Conservation (phyloP, 2,329 filamentous ascomycete species). For the Trichoderma semiorbis region DNA sequence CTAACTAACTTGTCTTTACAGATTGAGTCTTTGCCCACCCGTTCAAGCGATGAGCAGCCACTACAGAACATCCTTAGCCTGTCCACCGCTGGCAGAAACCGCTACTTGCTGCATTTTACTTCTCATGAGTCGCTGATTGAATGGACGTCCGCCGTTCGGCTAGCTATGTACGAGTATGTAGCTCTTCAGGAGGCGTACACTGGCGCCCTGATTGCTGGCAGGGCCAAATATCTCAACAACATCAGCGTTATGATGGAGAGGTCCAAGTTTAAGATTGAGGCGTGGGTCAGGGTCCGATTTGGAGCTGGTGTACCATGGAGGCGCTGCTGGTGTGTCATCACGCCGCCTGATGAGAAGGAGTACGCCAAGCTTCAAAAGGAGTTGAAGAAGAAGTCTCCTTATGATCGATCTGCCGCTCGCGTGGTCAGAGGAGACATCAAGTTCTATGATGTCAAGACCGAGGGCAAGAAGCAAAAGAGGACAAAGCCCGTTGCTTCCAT, state of each 20-base stretch:
- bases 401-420: conserved; percentile 67
- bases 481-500: conserved; percentile 86
- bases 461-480: conserved; percentile 86
- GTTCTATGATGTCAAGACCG: conserved; percentile 79
- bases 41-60: conserved; percentile 70
- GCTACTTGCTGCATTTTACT: conserved; percentile 94
- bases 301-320: conserved; percentile 95
- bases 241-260: conserved; percentile 87
- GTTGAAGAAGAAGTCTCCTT: conserved; percentile 75
- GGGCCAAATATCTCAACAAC: conserved; percentile 84
- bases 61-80: conserved; percentile 94
- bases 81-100: conserved; percentile 91
- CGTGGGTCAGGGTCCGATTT: conserved; percentile 94
- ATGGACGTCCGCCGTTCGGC: conserved; percentile 91
- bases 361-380: conserved; percentile 79
- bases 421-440: conserved; percentile 83
- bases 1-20: conserved; percentile 32
- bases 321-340: conserved; percentile 93
- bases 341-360: conserved; percentile 91
- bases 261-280: conserved; percentile 71
- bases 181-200: conserved; percentile 96
- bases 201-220: conserved; percentile 89
- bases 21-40: conserved; percentile 87
- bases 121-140: conserved; percentile 89
- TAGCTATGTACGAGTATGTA: conserved; percentile 91